These are phyloP conservation scores for Fraxinus pennsylvanica DNA, from an alignment of 257 asterid species.

Conservation along the genomic window DNA sequence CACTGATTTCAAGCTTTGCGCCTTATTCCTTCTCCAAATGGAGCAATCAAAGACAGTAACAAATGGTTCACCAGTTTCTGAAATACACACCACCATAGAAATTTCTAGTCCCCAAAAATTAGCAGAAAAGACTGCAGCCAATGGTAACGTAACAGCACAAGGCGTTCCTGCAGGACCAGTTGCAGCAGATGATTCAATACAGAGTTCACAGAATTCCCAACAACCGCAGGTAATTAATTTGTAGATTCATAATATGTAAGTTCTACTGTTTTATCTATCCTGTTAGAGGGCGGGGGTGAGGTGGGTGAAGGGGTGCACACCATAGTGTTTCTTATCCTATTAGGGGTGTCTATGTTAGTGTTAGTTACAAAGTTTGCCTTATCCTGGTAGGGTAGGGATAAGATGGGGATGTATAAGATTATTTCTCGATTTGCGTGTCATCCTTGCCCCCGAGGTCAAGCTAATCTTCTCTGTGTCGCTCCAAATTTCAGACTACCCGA, in stretches of 20 bases:
- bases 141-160: background rate
- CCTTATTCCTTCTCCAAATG: background rate
- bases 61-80: background rate
- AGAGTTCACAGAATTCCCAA: background rate
- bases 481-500: too few relatives aligned
- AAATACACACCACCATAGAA: background rate
- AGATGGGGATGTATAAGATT: background rate
- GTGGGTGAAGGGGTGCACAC: background rate
- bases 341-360: too few relatives aligned
- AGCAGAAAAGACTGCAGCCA: background rate
- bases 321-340: too few relatives aligned
- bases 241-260: background rate
- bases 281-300: background rate
- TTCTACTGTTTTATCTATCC: background rate
- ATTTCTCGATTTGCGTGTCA: background rate
- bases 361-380: too few relatives aligned
- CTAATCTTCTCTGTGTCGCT: background rate
- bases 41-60: background rate
- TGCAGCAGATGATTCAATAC: background rate
- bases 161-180: background rate
- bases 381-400: too few relatives aligned
- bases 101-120: background rate
- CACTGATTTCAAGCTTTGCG: background rate
- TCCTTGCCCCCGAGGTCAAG: background rate
- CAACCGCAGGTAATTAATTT: background rate